Evolutionary conservation across 805 yeast species (phyloP).

Genomic region (Zygotorulaspora sp.): DNA sequence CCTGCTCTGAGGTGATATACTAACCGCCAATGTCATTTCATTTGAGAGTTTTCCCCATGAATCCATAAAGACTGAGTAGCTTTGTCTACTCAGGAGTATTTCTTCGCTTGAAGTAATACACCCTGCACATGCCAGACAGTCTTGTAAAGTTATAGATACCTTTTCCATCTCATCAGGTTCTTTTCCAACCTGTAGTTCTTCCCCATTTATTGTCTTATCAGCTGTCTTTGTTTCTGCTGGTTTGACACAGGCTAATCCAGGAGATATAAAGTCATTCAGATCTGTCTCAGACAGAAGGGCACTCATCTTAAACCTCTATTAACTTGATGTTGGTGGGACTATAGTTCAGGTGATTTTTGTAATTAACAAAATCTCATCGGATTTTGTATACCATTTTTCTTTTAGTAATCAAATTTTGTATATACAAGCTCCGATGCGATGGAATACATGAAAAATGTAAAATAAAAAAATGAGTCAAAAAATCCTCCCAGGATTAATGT

Average conservation of each 20-base stretch:
- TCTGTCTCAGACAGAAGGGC: slow-evolving; percentile 85
- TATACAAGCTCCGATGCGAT: too few relatives aligned
- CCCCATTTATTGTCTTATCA: slow-evolving; percentile 6
- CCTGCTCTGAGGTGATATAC: slow-evolving; percentile 82
- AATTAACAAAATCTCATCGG: too few relatives aligned
- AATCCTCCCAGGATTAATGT: too few relatives aligned
- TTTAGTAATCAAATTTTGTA: too few relatives aligned
- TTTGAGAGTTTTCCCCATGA: slow-evolving; percentile 42
- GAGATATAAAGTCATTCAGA: slow-evolving; percentile 88
- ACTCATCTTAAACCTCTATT: slow-evolving; percentile 61
- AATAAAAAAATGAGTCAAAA: too few relatives aligned
- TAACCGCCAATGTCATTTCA: slow-evolving; percentile 49
- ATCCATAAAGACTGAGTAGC: slow-evolving; percentile 70
- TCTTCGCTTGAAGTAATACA: slow-evolving; percentile 98
- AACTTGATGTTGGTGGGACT: too few relatives aligned
- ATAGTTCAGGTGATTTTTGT: too few relatives aligned
- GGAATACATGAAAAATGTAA: too few relatives aligned
- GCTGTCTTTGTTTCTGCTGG: slow-evolving; percentile 49
- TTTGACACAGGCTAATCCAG: slow-evolving; percentile 91
- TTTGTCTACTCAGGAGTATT: slow-evolving; percentile 83
- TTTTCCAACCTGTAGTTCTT: slow-evolving; percentile 61
- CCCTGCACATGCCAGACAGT: slow-evolving; percentile 95
- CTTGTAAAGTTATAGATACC: slow-evolving; percentile 85
- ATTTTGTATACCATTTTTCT: too few relatives aligned
- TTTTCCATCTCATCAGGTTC: slow-evolving; percentile 57